Evolutionary conservation across 768 basidiomycete species (phyloP).

Genomic region (Daedaleopsis nitida): DNA sequence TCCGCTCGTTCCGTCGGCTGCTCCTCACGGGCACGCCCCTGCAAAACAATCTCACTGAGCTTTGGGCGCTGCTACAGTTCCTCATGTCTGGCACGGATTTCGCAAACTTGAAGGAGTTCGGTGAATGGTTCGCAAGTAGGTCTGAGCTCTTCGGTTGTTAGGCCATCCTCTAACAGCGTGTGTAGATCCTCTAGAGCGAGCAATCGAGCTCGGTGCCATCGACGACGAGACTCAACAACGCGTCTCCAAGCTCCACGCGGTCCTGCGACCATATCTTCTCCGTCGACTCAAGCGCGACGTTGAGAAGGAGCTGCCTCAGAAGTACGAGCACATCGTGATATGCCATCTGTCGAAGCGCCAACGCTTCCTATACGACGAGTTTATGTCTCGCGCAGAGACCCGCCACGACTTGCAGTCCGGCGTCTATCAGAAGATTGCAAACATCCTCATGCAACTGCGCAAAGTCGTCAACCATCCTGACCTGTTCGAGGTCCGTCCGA

Average conservation of each 20-base stretch:
- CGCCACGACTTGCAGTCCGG: slow-evolving; percentile 82
- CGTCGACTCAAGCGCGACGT: slow-evolving; percentile 98
- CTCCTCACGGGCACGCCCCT: slow-evolving; percentile 95
- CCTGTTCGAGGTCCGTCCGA: slow-evolving; percentile 86
- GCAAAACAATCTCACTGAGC: slow-evolving; percentile 93
- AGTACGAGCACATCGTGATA: slow-evolving; percentile 87
- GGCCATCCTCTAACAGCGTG: not conserved
- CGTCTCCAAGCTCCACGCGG: slow-evolving; percentile 86
- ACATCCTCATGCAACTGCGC: slow-evolving; percentile 96
- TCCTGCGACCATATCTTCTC: slow-evolving; percentile 94
- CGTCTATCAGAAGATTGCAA: slow-evolving; percentile 86
- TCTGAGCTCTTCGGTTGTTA: slow-evolving; percentile 2
- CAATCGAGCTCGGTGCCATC: slow-evolving; percentile 82
- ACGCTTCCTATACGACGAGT: slow-evolving; percentile 95
- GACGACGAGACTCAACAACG: slow-evolving; percentile 87
- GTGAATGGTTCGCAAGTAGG: slow-evolving; percentile 95
- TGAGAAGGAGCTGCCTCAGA: slow-evolving; percentile 92
- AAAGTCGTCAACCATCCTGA: slow-evolving; percentile 97
- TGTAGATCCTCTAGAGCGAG: slow-evolving; percentile 89
- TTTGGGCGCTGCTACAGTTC: slow-evolving; percentile 96
- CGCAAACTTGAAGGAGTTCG: slow-evolving; percentile 91
- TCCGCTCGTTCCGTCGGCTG: slow-evolving; percentile 82
- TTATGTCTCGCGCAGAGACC: slow-evolving; percentile 88
- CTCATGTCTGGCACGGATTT: slow-evolving; percentile 88
- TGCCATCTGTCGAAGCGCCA: slow-evolving; percentile 90